These are phyloP conservation scores for Psidium friedrichsthalianum DNA, from an alignment of 345 rosid species.

Conservation along the genomic window DNA sequence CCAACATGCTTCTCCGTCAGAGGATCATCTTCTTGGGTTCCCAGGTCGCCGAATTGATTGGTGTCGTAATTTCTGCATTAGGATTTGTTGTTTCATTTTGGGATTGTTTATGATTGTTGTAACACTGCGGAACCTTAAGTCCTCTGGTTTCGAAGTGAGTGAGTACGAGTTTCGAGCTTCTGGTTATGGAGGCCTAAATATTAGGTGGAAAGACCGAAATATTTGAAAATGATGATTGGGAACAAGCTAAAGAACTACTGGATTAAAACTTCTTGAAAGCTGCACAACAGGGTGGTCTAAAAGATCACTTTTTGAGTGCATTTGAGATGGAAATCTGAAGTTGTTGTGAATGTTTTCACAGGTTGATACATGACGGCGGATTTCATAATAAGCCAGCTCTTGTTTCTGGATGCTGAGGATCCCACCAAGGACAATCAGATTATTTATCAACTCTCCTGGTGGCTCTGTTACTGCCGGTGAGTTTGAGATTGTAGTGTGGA, in stretches of 20 bases:
- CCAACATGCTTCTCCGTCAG: constrained; percentile 92
- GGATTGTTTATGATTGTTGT: not conserved
- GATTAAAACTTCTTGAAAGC: not conserved
- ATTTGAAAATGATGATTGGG: not conserved
- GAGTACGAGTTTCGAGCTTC: not conserved
- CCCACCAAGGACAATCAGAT: constrained; percentile 59
- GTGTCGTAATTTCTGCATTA: not conserved
- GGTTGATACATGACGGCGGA: constrained; percentile 87
- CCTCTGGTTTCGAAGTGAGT: not conserved
- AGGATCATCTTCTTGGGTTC: constrained; percentile 76
- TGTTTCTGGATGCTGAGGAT: constrained; percentile 83
- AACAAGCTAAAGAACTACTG: not conserved
- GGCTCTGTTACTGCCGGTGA: constrained; percentile 90
- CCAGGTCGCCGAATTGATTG: constrained; percentile 19
- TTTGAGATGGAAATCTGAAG: not conserved
- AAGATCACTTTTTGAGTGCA: not conserved
- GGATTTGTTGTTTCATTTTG: not conserved
- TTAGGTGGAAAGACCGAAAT: not conserved
- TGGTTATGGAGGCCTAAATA: not conserved
- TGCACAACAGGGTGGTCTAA: not conserved
- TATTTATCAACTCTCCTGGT: constrained; percentile 88
- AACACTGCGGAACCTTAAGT: not conserved
- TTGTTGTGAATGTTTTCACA: constrained; percentile 11
- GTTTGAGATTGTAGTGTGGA: not conserved
- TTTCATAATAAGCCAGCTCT: constrained; percentile 79